Evolutionary conservation across 306 rosid species (phyloP).

Genomic region (Cicer judaicum): DNA sequence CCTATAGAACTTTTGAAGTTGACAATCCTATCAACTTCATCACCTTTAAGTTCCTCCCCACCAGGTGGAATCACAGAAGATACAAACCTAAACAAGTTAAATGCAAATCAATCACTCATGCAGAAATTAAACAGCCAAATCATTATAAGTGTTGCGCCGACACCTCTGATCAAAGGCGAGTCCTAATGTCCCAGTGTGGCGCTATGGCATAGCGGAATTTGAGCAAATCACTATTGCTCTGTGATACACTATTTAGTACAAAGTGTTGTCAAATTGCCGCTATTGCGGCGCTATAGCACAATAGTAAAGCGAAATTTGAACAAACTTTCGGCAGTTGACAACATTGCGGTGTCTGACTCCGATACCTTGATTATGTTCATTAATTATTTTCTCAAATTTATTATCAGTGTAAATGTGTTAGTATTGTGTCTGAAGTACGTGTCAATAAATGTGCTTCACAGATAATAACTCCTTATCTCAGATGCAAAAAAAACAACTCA

Average conservation of each 20-base stretch:
- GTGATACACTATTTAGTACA: no score
- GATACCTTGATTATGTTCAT: no score
- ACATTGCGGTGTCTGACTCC: no score
- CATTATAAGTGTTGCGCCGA: not conserved
- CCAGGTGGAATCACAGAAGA: conserved; percentile 84
- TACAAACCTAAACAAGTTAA: conserved; percentile 61
- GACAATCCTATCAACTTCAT: conserved; percentile 73
- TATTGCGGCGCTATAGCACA: no score
- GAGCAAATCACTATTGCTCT: no score
- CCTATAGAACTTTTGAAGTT: conserved; percentile 83
- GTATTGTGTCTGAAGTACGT: not conserved
- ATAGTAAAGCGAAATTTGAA: no score
- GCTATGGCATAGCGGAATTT: no score
- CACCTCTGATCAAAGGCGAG: no score
- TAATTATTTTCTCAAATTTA: no score
- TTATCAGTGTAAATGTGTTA: not conserved
- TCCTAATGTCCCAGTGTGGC: no score
- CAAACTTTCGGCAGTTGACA: no score
- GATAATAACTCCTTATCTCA: not conserved
- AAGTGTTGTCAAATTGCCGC: no score
- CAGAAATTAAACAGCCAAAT: conserved; percentile 19
- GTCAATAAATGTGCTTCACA: not conserved
- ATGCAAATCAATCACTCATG: conserved; percentile 29
- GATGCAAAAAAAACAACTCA: conserved; percentile 16
- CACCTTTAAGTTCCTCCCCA: conserved; percentile 82